phyloP scores from a whole-genome alignment of 2,329 filamentous ascomycete species.

The Kalmusia sp. region DNA sequence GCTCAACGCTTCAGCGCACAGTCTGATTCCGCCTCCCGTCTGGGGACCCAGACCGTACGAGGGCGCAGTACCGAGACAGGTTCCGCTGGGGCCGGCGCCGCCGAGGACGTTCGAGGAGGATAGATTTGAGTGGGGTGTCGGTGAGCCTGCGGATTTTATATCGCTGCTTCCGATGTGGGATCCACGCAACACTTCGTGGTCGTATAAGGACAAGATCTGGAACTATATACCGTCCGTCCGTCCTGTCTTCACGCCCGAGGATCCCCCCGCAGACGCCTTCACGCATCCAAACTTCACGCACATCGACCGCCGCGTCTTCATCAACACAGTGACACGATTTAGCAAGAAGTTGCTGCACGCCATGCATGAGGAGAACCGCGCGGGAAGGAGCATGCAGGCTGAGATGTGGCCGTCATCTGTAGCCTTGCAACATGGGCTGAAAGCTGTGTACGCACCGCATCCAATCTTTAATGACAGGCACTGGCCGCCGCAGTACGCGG shows the following conservation, averaged over 20 bases:
- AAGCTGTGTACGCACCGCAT: slow-evolving; percentile 90
- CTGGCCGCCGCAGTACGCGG: slow-evolving; percentile 82
- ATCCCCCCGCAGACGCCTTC: slow-evolving; percentile 65
- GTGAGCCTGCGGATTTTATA: slow-evolving; percentile 89
- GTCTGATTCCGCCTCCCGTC: slow-evolving; percentile 64
- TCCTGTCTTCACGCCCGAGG: slow-evolving; percentile 86
- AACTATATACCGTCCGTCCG: slow-evolving; percentile 62
- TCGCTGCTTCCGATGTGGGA: slow-evolving; percentile 93
- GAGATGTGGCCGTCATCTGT: slow-evolving; percentile 96
- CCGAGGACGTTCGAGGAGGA: slow-evolving; percentile 79
- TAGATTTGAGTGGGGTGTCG: slow-evolving; percentile 84
- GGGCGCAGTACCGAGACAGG: slow-evolving; percentile 64
- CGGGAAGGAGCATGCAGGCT: slow-evolving; percentile 89
- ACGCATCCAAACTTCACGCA: slow-evolving; percentile 55
- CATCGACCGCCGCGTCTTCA: slow-evolving; percentile 78
- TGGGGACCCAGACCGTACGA: slow-evolving; percentile 83
- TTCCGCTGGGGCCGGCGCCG: slow-evolving; percentile 77
- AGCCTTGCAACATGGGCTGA: slow-evolving; percentile 89
- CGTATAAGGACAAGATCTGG: slow-evolving; percentile 58
- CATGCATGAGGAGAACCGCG: slow-evolving; percentile 91
- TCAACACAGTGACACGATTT: slow-evolving; percentile 87
- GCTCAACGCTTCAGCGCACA: slow-evolving; percentile 45
- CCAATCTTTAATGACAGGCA: slow-evolving; percentile 85
- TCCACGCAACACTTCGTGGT: slow-evolving; percentile 85
- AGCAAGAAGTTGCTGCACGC: slow-evolving; percentile 78